These are phyloP conservation scores for Vanrija sp. DNA, from an alignment of 1,284 basidiomycete genomes.

Conservation along the genomic window DNA sequence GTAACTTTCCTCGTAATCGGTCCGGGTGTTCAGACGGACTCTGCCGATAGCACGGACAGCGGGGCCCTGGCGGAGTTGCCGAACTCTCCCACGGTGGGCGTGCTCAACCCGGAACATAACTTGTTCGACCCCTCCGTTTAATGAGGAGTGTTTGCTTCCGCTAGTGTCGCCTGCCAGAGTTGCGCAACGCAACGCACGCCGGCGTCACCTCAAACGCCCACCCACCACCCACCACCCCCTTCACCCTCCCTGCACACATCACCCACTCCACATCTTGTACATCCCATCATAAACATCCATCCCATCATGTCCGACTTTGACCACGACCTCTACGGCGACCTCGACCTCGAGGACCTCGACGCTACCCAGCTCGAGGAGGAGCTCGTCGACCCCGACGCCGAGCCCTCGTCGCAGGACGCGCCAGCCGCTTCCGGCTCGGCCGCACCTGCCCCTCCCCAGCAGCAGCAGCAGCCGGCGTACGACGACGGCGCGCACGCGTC, in stretches of 20 bases:
- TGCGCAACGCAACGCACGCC: background rate
- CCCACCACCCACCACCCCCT: background rate
- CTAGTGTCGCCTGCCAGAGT: background rate
- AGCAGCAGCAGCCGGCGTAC: background rate
- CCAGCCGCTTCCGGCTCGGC: background rate
- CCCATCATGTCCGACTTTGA: slow-evolving; percentile 38
- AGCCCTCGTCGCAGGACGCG: background rate
- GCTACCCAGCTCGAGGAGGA: slow-evolving; percentile 38
- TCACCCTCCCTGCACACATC: background rate
- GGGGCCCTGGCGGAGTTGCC: background rate
- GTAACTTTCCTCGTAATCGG: too few species aligned
- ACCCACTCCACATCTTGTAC: background rate
- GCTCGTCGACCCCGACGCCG: slow-evolving; percentile 30
- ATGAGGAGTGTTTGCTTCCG: background rate
- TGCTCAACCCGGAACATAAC: too few species aligned
- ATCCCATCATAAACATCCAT: slow-evolving; percentile 1
- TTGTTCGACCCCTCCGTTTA: too few species aligned
- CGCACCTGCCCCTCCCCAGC: background rate
- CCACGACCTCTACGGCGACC: slow-evolving; percentile 39
- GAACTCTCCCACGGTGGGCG: slow-evolving; percentile 1
- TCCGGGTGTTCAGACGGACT: too few species aligned
- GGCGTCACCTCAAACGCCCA: background rate
- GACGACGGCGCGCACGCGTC: background rate
- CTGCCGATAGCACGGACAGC: too few species aligned
- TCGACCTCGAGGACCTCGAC: slow-evolving; percentile 41